Evolutionary conservation across 148 eudicot genomes (phyloP).

Genomic region (Rhododendron henanense): DNA sequence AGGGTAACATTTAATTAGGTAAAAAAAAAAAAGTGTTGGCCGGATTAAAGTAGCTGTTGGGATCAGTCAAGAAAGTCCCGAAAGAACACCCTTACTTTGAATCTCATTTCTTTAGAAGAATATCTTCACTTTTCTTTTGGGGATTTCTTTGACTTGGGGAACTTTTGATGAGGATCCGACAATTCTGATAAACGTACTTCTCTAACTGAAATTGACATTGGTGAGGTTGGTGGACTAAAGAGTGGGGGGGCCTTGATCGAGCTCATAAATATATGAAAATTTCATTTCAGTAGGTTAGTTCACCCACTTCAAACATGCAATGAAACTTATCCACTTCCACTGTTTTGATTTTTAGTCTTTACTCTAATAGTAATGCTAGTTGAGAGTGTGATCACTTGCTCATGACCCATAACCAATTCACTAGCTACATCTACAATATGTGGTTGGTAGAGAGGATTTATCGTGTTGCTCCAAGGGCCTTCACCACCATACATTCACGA

Average conservation of each 20-base stretch:
- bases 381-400: neutral
- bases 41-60: neutral
- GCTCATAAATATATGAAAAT: neutral
- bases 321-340: neutral
- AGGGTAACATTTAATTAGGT: neutral
- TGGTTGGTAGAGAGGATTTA: too few relatives aligned
- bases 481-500: too few relatives aligned
- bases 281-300: neutral
- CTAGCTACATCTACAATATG: too few relatives aligned
- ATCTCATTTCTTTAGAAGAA: neutral
- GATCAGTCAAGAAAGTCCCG: neutral
- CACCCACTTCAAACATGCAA: neutral
- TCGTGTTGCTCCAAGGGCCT: too few relatives aligned
- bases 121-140: neutral
- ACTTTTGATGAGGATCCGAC: neutral
- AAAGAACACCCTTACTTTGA: neutral
- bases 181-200: constrained; percentile 25
- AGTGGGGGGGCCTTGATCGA: neutral
- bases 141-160: neutral
- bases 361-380: neutral
- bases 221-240: constrained; percentile 25
- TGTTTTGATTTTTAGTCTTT: too few relatives aligned
- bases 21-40: neutral
- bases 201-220: constrained; percentile 29
- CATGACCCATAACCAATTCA: neutral